These are phyloP conservation scores for Mortierella sp. DNA, from an alignment of 371 early-diverging fungal genomes.

Conservation along the genomic window DNA sequence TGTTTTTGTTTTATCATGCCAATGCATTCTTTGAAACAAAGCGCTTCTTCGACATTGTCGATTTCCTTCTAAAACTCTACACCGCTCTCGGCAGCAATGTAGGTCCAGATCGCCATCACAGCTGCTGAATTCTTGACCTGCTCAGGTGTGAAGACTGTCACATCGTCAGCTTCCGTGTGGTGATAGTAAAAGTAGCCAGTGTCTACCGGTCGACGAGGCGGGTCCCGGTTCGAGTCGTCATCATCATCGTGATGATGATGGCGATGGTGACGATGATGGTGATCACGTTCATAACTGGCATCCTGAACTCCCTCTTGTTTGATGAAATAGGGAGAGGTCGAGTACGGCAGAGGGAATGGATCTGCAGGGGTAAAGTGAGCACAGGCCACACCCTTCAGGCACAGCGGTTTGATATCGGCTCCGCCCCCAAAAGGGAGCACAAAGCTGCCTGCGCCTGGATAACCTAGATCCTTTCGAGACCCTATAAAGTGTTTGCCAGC, in stretches of 20 bases:
- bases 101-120: slow-evolving; percentile 63
- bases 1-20: background rate
- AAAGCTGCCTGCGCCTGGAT: slow-evolving; percentile 37
- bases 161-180: slow-evolving; percentile 60
- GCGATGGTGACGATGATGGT: background rate
- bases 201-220: slow-evolving; percentile 39
- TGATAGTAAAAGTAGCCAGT: slow-evolving; percentile 60
- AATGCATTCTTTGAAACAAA: background rate
- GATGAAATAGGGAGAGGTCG: slow-evolving; percentile 47
- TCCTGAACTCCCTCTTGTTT: too few relatives aligned
- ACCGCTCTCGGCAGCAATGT: slow-evolving; percentile 58
- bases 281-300: background rate
- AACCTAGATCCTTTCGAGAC: slow-evolving; percentile 39
- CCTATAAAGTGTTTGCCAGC: slow-evolving; percentile 46
- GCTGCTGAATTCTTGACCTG: slow-evolving; percentile 64
- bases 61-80: slow-evolving; percentile 24
- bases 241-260: slow-evolving; percentile 9
- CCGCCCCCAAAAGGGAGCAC: slow-evolving; percentile 47
- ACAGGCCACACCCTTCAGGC: slow-evolving; percentile 60
- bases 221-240: slow-evolving; percentile 14
- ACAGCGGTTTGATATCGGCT: slow-evolving; percentile 59
- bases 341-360: slow-evolving; percentile 54
- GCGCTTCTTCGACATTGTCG: background rate
- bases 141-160: slow-evolving; percentile 59
- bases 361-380: slow-evolving; percentile 58